Evolutionary conservation across 2,329 filamentous ascomycete genomes (phyloP), one percentile per base, ranked within the genome.

Genomic region (Phyllosticta ampelicida): DNA sequence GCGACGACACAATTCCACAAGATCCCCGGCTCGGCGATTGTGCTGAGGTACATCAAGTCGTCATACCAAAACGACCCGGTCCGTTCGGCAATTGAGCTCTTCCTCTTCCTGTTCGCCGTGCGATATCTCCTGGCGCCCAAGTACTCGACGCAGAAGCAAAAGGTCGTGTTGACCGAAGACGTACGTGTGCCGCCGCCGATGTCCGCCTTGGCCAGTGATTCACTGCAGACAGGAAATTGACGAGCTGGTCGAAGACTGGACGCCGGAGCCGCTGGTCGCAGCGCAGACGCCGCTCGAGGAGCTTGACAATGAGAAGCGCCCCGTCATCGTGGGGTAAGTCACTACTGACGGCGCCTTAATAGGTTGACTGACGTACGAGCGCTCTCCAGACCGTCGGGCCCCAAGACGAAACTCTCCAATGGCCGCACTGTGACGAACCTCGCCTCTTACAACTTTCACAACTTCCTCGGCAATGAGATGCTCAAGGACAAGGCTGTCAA

Each of bases 61-160:
- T 96, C 90, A 71, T 97, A 99, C 77, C 94, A 99, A 76, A 87
- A 99, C 70, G 94, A 99, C 67, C 94, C 94, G 9, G 84, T 97
- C 59, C 87, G 95, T 56, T 95, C 90, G 55, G 90, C 89, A 48
- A 89, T 99, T 64, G 94, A 99, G 75, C 78, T 99, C 54, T 85
- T 97, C 64, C 80, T 99, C 60, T 89, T 99, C 65, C 83, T 99
- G 57, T 99, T 99, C 76, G 95, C 95, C 62, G 87, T 99, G 60
- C 85, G 91, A 62, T 99, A 99, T 73, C 79, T 99, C 57, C 79
- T 97, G 61, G 87, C 90, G 61, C 91, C 92, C 0, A 90, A 89
- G 56, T 99, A 99, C 75, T 90, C 89, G 63, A 96, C 91, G 16
- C 84, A 88, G 69, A 92, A 91, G 71, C 87, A 89, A 65, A 94